A percentile compares a stretch with the other conserved stretches of the same genome.
Evolutionary conservation across 176 grass and related monocot genomes (phyloP).

Genomic region (Cocos nucifera): DNA sequence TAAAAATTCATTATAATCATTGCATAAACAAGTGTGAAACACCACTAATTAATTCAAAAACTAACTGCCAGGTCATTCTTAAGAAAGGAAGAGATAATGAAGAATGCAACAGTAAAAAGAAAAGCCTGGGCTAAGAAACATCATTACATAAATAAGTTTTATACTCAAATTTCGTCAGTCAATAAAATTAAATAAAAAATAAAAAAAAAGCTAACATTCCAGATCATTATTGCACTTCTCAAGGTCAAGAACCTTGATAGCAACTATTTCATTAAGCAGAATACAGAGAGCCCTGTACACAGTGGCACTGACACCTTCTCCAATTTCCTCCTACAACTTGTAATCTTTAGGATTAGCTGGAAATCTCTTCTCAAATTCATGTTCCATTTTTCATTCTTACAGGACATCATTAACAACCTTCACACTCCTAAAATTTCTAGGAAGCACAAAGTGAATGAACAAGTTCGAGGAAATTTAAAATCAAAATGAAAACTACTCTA

Average conservation of each 20-base stretch:
- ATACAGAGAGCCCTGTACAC: slow-evolving; percentile 77
- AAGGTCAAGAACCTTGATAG: slow-evolving; percentile 93
- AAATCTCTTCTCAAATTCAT: slow-evolving; percentile 43
- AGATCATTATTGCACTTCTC: slow-evolving; percentile 91
- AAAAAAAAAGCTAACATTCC: slow-evolving; percentile 27
- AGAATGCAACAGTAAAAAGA: too few species aligned
- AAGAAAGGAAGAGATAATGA: too few species aligned
- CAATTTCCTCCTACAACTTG: slow-evolving; percentile 87
- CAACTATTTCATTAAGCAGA: slow-evolving; percentile 69
- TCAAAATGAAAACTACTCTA: neutral
- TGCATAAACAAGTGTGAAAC: too few species aligned
- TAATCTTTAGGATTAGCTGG: slow-evolving; percentile 69
- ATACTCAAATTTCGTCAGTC: too few species aligned
- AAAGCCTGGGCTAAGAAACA: too few species aligned
- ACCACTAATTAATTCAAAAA: too few species aligned
- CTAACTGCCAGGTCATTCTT: too few species aligned
- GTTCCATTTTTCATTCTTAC: slow-evolving; percentile 20
- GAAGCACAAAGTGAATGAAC: slow-evolving; percentile 20
- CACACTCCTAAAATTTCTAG: slow-evolving; percentile 10
- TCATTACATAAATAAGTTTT: too few species aligned
- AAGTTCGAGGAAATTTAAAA: neutral
- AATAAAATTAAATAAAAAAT: neutral
- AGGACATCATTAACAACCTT: slow-evolving; percentile 25
- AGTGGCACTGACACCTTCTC: slow-evolving; percentile 93
- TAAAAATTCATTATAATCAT: too few species aligned